These are phyloP conservation scores for Coemansia sp. DNA, from an alignment of 192 early-diverging fungal species.

Conservation along the genomic window DNA sequence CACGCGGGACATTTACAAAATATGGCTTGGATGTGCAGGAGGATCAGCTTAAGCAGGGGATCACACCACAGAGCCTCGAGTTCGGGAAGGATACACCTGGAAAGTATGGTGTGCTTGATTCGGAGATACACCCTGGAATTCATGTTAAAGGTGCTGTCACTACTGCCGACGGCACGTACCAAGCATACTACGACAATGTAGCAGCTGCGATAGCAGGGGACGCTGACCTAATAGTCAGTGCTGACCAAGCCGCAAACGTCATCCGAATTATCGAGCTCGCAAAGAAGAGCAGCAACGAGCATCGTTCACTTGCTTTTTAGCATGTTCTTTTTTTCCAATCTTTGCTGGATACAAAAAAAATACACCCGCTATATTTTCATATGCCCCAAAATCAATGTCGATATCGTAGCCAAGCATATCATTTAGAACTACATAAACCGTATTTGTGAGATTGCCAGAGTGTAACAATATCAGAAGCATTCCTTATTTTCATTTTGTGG, in stretches of 20 bases:
- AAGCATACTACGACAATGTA: constrained; percentile 66
- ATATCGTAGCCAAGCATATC: background rate
- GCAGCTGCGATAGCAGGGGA: constrained; percentile 57
- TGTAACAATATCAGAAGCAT: too few relatives aligned
- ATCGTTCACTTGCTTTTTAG: constrained; percentile 52
- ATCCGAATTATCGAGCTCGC: constrained; percentile 72
- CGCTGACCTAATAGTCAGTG: constrained; percentile 56
- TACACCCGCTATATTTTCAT: too few relatives aligned
- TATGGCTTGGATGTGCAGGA: constrained; percentile 73
- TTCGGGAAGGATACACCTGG: constrained; percentile 61
- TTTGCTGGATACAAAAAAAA: too few relatives aligned
- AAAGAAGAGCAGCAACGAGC: constrained; percentile 60
- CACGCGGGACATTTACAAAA: constrained; percentile 67
- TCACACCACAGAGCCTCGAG: constrained; percentile 48
- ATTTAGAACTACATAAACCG: too few relatives aligned
- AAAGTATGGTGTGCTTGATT: constrained; percentile 57
- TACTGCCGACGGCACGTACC: constrained; percentile 61
- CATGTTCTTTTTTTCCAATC: constrained; percentile 6
- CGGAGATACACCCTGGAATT: constrained; percentile 49
- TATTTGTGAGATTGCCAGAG: too few relatives aligned
- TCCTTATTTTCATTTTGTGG: constrained; percentile 5
- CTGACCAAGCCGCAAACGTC: constrained; percentile 65
- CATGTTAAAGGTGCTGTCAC: constrained; percentile 57
- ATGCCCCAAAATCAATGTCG: background rate
- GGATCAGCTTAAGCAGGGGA: constrained; percentile 66